Evolutionary conservation across 108 stramenopile genomes (phyloP), one percentile per base, ranked within the genome.

Genomic region (Bacterosira constricta): DNA sequence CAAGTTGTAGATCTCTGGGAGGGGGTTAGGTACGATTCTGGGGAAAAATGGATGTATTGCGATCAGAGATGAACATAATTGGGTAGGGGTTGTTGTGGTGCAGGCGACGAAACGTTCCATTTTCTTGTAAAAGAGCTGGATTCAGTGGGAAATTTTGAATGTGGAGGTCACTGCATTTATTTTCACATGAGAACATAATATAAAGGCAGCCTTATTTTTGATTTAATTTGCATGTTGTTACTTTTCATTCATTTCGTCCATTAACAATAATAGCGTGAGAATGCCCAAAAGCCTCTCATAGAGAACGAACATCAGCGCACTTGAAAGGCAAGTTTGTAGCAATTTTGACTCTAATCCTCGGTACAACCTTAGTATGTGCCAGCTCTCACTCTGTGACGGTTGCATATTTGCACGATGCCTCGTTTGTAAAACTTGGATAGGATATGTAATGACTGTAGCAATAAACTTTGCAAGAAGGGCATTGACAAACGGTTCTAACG

Each of bases 271-370:
- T n/a, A 38, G 4, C 11, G 46, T 49, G 21, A 81, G 64, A 4
- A 81, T 50, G 12, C 49, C 46, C 4, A 66, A 51, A 35, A 88
- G 75, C 47, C 75, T 52, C 42, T 88, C 87, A 69, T 88, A 88
- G 13, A 75, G 63, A 26, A 86, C 38, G 61, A 86, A 88, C 80
- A 81, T 81, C 27, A 81, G 42, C 8, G 69, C 80, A 9, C 69
- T 67, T 30, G 79, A 83, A 12, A 88, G 42, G 11, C 82, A 82
- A 44, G 86, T 85, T 61, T 88, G 87, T 27, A 86, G 54, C 20
- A 88, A 41, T 64, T 88, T 88, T 1, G 78, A 75, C 42, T 83
- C 81, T 79, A 88, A 65, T n/a, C 87, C 87, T 15, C 70, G 73
- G 53, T 73, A 88, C 41, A 85, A 61, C 18, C 84, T 84, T 0